Evolutionary conservation across 768 basidiomycete species (phyloP).

Genomic region (Kwoniella sp.): DNA sequence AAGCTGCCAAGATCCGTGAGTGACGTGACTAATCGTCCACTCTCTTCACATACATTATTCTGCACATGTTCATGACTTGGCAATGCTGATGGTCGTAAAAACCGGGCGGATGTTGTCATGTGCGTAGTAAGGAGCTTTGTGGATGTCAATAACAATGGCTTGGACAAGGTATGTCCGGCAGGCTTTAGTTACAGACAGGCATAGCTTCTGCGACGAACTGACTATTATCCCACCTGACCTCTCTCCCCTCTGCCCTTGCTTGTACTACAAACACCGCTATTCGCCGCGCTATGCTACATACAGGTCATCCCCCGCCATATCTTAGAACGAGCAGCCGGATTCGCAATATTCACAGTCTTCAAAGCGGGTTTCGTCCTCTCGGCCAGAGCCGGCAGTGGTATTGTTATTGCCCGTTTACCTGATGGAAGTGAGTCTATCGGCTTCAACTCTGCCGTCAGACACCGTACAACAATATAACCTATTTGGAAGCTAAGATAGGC

Average conservation of each 20-base stretch:
- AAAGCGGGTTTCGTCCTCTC: constrained; percentile 66
- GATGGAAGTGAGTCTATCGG: constrained; percentile 75
- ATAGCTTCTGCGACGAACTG: constrained; percentile 5
- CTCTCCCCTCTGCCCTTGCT: too few relatives aligned
- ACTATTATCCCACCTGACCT: too few relatives aligned
- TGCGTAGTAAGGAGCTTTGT: constrained; percentile 90
- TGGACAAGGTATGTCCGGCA: constrained; percentile 69
- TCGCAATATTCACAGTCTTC: constrained; percentile 62
- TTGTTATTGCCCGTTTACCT: constrained; percentile 80
- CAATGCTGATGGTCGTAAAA: too few relatives aligned
- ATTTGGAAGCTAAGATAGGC: not conserved
- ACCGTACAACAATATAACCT: too few relatives aligned
- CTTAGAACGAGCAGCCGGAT: constrained; percentile 67
- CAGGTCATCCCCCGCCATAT: constrained; percentile 65
- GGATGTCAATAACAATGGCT: constrained; percentile 73
- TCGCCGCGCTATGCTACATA: too few relatives aligned
- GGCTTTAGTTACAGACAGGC: too few relatives aligned
- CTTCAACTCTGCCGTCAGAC: too few relatives aligned
- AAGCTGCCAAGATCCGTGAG: constrained; percentile 84
- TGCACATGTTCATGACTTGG: not conserved
- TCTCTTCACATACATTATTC: not conserved
- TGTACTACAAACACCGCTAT: too few relatives aligned
- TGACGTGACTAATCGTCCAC: not conserved
- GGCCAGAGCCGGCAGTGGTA: constrained; percentile 78
- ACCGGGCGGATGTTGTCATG: too few relatives aligned